Evolutionary conservation across 768 basidiomycete genomes (phyloP).

Genomic region (Royoungia palumana): DNA sequence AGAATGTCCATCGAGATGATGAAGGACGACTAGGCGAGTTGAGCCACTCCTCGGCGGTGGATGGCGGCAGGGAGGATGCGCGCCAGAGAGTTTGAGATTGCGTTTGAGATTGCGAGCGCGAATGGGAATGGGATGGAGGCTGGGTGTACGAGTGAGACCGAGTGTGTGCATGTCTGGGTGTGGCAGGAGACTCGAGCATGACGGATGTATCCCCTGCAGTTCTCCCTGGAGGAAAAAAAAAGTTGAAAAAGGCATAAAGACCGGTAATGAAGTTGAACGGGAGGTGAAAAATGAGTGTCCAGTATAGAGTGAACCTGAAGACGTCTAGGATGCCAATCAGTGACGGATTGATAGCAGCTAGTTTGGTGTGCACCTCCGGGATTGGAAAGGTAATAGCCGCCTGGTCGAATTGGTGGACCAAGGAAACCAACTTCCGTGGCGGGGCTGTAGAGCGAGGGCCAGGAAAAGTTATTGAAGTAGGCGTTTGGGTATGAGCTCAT

Average conservation of each 20-base stretch:
- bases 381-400: conserved; percentile 36
- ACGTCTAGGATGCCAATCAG: conserved; percentile 29
- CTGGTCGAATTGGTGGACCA: conserved; percentile 28
- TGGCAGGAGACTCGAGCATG: conserved; percentile 1
- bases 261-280: conserved; percentile 41
- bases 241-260: conserved; percentile 40
- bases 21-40: conserved; percentile 28
- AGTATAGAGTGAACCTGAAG: conserved; percentile 46
- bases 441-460: conserved; percentile 40
- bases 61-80: background rate
- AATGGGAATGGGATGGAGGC: background rate
- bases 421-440: conserved; percentile 31
- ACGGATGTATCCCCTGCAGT: background rate
- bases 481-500: conserved; percentile 2
- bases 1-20: conserved; percentile 39
- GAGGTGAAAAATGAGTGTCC: conserved; percentile 46
- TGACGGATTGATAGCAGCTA: background rate
- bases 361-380: conserved; percentile 24
- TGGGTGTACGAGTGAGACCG: background rate
- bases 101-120: background rate
- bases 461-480: conserved; percentile 23
- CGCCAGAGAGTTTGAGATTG: background rate
- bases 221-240: conserved; percentile 36
- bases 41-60: conserved; percentile 6
- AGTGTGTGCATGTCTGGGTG: background rate